Conservation (phyloP, 495 filamentous ascomycete genomes). For the Cercophora sp. region DNA sequence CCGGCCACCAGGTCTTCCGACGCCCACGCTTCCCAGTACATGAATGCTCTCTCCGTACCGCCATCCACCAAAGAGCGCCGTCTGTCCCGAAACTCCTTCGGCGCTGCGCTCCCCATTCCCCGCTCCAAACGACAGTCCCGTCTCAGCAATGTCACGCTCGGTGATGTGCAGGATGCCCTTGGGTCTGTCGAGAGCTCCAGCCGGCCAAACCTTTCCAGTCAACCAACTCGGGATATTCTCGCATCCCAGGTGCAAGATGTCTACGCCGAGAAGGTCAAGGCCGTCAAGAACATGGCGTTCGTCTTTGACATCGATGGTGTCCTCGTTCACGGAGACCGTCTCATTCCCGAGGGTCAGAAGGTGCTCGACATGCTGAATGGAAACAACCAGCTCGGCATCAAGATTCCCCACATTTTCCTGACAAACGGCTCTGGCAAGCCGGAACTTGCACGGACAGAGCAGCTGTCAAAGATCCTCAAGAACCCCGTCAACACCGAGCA, state of each 20-base stretch:
- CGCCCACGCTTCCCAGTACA: slow-evolving; percentile 63
- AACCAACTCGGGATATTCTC: slow-evolving; percentile 63
- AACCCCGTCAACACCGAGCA: slow-evolving; percentile 58
- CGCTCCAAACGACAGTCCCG: slow-evolving; percentile 65
- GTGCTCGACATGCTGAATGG: slow-evolving; percentile 63
- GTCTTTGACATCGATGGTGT: slow-evolving; percentile 67
- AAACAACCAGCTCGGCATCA: slow-evolving; percentile 64
- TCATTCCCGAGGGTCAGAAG: slow-evolving; percentile 57
- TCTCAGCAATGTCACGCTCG: slow-evolving; percentile 49
- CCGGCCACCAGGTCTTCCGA: slow-evolving; percentile 66
- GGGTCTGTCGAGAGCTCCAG: slow-evolving; percentile 34
- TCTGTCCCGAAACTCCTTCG: slow-evolving; percentile 75
- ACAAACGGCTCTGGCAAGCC: slow-evolving; percentile 65
- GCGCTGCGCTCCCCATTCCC: slow-evolving; percentile 71
- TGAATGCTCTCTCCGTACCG: slow-evolving; percentile 66
- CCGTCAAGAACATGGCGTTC: slow-evolving; percentile 64
- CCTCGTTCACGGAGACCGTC: slow-evolving; percentile 59
- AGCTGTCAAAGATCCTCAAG: slow-evolving; percentile 55
- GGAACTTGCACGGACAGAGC: slow-evolving; percentile 53
- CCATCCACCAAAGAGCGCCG: slow-evolving; percentile 65
- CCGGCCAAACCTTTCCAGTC: slow-evolving; percentile 47
- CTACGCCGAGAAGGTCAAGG: slow-evolving; percentile 60
- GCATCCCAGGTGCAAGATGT: slow-evolving; percentile 71
- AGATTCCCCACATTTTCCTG: slow-evolving; percentile 68
- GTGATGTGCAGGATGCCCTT: slow-evolving; percentile 35